Evolutionary conservation across 1,284 basidiomycete species (phyloP).

Genomic region (Exsudoporus floridanus): DNA sequence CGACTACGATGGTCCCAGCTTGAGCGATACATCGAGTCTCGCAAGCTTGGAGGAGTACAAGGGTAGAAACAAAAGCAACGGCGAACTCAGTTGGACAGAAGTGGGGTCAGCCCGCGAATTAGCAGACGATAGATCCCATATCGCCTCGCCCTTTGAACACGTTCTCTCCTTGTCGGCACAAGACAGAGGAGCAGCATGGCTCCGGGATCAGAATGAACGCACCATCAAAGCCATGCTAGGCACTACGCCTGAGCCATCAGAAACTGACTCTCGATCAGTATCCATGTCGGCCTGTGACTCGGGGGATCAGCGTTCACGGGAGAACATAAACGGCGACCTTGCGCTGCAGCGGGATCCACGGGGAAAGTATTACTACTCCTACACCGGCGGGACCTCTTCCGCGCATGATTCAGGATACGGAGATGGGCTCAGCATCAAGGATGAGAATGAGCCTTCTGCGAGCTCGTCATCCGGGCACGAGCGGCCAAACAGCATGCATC

Average conservation of each 20-base stretch:
- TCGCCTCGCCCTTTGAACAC: slow-evolving; percentile 42
- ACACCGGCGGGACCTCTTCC: slow-evolving; percentile 53
- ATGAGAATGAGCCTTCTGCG: slow-evolving; percentile 30
- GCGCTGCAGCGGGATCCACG: slow-evolving; percentile 62
- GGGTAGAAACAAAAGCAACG: slow-evolving; percentile 57
- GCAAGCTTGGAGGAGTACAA: slow-evolving; percentile 73
- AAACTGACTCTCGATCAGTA: slow-evolving; percentile 50
- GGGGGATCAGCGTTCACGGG: slow-evolving; percentile 35
- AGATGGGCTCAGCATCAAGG: slow-evolving; percentile 41
- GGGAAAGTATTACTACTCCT: slow-evolving; percentile 75
- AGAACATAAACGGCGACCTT: slow-evolving; percentile 55
- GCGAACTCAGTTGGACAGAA: slow-evolving; percentile 56
- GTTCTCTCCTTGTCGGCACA: slow-evolving; percentile 47
- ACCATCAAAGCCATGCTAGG: slow-evolving; percentile 60
- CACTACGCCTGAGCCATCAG: slow-evolving; percentile 58
- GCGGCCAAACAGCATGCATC: slow-evolving; percentile 62
- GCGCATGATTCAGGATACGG: slow-evolving; percentile 54
- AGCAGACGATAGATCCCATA: slow-evolving; percentile 54
- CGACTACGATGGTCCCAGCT: slow-evolving; percentile 87
- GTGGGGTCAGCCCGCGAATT: slow-evolving; percentile 40
- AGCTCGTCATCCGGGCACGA: slow-evolving; percentile 29
- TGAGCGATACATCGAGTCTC: slow-evolving; percentile 83
- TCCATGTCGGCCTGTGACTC: slow-evolving; percentile 29
- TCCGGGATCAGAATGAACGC: slow-evolving; percentile 76
- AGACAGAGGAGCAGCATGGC: slow-evolving; percentile 76